Evolutionary conservation across 148 eudicot species (phyloP).

Genomic region (Arctostaphylos glauca): DNA sequence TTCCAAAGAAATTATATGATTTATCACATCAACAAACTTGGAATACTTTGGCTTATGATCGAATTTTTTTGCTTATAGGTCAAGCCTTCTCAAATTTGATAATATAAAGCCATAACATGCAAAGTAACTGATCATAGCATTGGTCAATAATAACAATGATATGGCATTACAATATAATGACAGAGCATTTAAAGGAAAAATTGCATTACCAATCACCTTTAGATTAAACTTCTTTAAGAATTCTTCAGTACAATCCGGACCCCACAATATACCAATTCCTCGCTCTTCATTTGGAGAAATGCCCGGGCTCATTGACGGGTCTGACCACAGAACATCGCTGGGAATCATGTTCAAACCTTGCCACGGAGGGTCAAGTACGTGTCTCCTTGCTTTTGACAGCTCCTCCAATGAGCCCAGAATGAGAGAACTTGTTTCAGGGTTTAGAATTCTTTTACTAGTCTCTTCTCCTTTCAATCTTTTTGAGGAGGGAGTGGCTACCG

Average conservation of each 20-base stretch:
- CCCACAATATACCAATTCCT: conserved; percentile 95
- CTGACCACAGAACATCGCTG: conserved; percentile 96
- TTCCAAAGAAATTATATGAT: too few species aligned
- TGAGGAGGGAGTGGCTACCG: conserved; percentile 41
- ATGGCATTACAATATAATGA: background rate
- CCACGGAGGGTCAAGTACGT: conserved; percentile 93
- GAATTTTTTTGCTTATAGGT: too few species aligned
- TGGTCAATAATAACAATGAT: too few species aligned
- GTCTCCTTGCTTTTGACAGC: conserved; percentile 51
- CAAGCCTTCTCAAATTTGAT: too few species aligned
- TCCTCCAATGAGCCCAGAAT: background rate
- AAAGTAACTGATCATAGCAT: too few species aligned
- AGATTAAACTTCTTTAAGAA: conserved; percentile 72
- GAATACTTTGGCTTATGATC: too few species aligned
- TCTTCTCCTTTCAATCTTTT: conserved; percentile 69
- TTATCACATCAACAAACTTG: too few species aligned
- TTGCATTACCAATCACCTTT: conserved; percentile 51
- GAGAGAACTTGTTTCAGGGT: background rate
- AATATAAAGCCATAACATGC: too few species aligned
- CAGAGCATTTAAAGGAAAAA: background rate
- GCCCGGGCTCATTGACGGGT: conserved; percentile 81
- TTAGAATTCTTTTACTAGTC: conserved; percentile 51
- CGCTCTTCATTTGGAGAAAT: conserved; percentile 84
- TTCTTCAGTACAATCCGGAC: conserved; percentile 90
- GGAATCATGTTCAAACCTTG: conserved; percentile 87